Evolutionary conservation across 441 rosid genomes (phyloP).

Genomic region (Rhodomyrtus psidioides): DNA sequence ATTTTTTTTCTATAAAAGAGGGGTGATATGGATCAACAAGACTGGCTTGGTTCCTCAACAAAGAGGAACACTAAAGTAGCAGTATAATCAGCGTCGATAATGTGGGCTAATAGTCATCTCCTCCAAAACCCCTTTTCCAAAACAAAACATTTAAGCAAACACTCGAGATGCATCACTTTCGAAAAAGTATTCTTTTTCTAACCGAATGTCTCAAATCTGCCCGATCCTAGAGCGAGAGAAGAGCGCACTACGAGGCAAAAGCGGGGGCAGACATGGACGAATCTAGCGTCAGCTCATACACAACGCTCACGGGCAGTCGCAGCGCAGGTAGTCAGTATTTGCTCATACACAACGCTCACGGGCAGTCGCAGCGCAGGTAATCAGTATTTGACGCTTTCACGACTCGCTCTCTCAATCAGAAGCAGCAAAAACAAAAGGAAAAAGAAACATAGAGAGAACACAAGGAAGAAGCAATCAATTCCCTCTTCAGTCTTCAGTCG

Average conservation of each 20-base stretch:
- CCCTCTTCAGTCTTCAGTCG: not conserved
- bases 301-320: slow-evolving; percentile 14
- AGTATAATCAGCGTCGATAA: slow-evolving; percentile 30
- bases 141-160: not conserved
- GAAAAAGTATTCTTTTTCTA: not conserved
- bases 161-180: not conserved
- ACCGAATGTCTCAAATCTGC: slow-evolving; percentile 16
- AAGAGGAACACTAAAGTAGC: slow-evolving; percentile 1
- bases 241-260: not conserved
- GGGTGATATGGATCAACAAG: not conserved
- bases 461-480: not conserved
- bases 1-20: not conserved
- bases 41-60: slow-evolving; percentile 5
- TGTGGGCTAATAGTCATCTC: slow-evolving; percentile 33
- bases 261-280: slow-evolving; percentile 10
- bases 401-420: not conserved
- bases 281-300: slow-evolving; percentile 40
- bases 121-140: not conserved
- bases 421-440: not conserved
- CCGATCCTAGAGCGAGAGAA: not conserved
- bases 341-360: no score
- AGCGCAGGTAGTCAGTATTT: slow-evolving; percentile 35
- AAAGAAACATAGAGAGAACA: not conserved
- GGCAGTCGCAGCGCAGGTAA: no score
- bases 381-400: not conserved